These are phyloP conservation scores for Leccinum ochraceum DNA, from an alignment of 768 basidiomycete genomes.

Conservation along the genomic window DNA sequence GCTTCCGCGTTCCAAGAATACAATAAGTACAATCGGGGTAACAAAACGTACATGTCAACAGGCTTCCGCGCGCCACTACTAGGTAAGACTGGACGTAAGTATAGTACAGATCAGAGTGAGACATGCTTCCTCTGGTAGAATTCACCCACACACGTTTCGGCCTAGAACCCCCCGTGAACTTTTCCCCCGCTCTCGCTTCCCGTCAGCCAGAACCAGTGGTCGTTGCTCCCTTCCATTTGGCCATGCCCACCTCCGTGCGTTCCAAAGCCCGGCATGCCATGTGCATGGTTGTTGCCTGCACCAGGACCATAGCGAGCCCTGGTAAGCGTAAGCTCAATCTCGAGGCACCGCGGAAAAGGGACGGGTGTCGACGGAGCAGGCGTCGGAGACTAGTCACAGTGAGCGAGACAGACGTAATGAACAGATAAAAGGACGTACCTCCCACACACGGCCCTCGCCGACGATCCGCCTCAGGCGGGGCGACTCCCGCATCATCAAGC, in stretches of 20 bases:
- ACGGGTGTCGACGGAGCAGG: slow-evolving; percentile 11
- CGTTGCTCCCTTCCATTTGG: slow-evolving; percentile 19
- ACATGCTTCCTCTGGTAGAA: neutral
- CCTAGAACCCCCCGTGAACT: slow-evolving; percentile 2
- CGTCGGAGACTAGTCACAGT: slow-evolving; percentile 14
- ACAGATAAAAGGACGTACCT: slow-evolving; percentile 37
- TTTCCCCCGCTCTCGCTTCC: slow-evolving; percentile 13
- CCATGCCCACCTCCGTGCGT: slow-evolving; percentile 16
- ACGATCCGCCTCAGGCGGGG: slow-evolving; percentile 46
- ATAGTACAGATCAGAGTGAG: neutral
- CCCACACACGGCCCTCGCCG: slow-evolving; percentile 54
- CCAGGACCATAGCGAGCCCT: slow-evolving; percentile 17
- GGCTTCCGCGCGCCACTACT: neutral
- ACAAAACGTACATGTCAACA: neutral
- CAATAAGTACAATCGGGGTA: neutral
- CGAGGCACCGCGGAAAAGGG: slow-evolving; percentile 5
- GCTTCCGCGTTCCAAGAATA: neutral
- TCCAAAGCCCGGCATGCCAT: slow-evolving; percentile 20
- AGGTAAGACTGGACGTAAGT: neutral
- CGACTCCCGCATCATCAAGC: slow-evolving; percentile 42
- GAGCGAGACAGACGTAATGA: neutral
- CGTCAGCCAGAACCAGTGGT: slow-evolving; percentile 29
- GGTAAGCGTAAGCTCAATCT: slow-evolving; percentile 17
- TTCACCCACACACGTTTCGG: too few species aligned
- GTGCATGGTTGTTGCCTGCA: slow-evolving; percentile 11